Evolutionary conservation across 179 eudicot genomes (phyloP).

Genomic region (Corrigiola litoralis): DNA sequence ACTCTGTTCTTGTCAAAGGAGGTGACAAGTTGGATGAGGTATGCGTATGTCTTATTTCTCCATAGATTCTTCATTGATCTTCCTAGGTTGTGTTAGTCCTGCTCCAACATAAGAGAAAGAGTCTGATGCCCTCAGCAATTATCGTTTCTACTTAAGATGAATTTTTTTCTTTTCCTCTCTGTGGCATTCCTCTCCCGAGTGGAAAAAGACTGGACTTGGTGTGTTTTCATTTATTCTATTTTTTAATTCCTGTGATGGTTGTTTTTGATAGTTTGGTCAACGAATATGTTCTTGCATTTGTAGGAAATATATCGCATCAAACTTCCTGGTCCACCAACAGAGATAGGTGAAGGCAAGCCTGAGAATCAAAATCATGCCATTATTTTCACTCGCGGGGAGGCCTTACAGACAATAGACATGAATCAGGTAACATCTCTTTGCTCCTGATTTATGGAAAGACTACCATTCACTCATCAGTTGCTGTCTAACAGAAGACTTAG

Average conservation of each 20-base stretch:
- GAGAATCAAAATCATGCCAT: conserved; percentile 99
- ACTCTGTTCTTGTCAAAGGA: conserved; percentile 95
- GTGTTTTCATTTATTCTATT: not conserved
- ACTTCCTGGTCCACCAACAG: conserved; percentile 90
- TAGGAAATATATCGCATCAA: conserved; percentile 98
- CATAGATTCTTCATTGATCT: not conserved
- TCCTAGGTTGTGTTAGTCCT: conserved; percentile 1
- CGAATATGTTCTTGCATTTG: conserved; percentile 7
- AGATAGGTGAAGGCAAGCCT: conserved; percentile 98
- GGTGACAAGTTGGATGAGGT: conserved; percentile 96
- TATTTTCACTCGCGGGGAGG: conserved; percentile 97
- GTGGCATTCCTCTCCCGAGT: not conserved
- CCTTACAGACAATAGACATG: conserved; percentile 95
- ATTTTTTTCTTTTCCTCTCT: conserved; percentile 3
- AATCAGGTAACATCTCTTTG: conserved; percentile 60
- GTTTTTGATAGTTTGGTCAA: not conserved
- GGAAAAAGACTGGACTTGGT: not conserved
- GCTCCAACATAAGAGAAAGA: not conserved
- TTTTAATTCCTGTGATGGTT: not conserved
- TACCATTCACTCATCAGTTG: not conserved
- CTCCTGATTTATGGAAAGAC: not conserved
- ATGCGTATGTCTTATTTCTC: conserved; percentile 12
- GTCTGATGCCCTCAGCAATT: not conserved
- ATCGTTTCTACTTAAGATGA: too few relatives aligned
- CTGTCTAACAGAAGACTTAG: not conserved